Evolutionary conservation across 306 rosid genomes (phyloP), one percentile per base, ranked within the genome.

Genomic region (Prunus campanulata): DNA sequence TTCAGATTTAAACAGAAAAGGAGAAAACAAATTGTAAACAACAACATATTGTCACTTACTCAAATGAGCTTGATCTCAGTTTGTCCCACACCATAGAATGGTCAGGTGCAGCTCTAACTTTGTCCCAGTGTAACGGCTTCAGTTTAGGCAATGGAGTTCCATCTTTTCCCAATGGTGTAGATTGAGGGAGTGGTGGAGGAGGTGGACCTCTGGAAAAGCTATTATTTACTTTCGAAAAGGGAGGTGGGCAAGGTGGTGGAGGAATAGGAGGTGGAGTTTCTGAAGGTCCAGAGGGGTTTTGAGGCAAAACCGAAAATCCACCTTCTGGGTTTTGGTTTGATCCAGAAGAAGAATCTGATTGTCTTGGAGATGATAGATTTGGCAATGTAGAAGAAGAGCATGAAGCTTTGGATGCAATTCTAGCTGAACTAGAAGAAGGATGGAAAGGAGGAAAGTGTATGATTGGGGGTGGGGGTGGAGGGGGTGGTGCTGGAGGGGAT

Each of bases 91-190:
- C 98, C 93, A 87, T 96, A 12, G 98, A 88, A 60, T 86, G 91
- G 72, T 96, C 91, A 3, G 99, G 93, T 24, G 92, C 91, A 46
- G 99, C 93, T 83, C 98, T 88, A 32, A 96, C 98, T 91, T 96
- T 96, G 84, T 92, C 99, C 99, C 98, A 96, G n/a, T 96, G 99
- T 48, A 92, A 96, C 11, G 99, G 99, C 87, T 96, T 96, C 56
- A 96, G 88, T 84, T 91, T 96, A 25, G 98, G 93, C 60, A 91
- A 68, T 0, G 91, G 91, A 24, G 88, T 66, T 78, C 94, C 98
- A 75, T 93, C 99, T 89, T 89, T 96, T 46, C 97, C 97, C 52
- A 86, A 30, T 50, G 98, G 84, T 29, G 89, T 77, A 57, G 86
- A 78, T 30, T 77, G 96, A 72, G 90, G 93, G 73, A 88, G 71